Base-by-base conservation (phyloP, 345 rosid genomes). In the Lepidium sativum region DNA sequence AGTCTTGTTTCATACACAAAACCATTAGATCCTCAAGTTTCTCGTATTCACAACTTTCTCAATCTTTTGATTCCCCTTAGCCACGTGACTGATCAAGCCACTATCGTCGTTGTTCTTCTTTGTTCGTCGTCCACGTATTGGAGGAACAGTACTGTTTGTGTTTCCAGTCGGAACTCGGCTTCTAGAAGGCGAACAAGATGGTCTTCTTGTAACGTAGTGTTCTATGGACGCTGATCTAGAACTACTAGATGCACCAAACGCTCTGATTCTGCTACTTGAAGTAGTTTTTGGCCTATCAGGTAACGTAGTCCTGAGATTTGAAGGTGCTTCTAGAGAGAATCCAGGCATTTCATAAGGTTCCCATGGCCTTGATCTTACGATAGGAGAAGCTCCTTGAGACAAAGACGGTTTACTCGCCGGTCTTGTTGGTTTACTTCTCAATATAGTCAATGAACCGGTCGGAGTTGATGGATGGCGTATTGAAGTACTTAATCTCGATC, bases 181-280 rank as follows among this genome's bases (percentile, higher is more conserved):
- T 79, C 81, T 78, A 21, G 88, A 73, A n/a, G 95, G 97, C 27
- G 90, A 87, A 74, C 87, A 82, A 40, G 91, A 85, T 33, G 79
- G 91, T 31, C 83, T 74, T 68, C 84, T 80, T 14, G 70, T 55
- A 55, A 81, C 54, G 18, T 61, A 60, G 40, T 75, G 64, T 64
- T 82, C 88, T 52, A 60, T 66, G 33, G 77, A 67, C 20, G 72
- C 17, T 50, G 72, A 67, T 68, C 76, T 75, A 37, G 69, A 45
- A 65, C 73, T 65, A 44, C 29, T 52, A 21, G 68, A 43, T 13
- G 54, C 31, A 21, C 54, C 68, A 54, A 37, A 51, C 47, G 81
- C 84, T 64, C 78, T 78, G 55, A 89, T 83, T 80, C 89, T 81
- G 18, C 86, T 76, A 52, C 87, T 78, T 43, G 97, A 59, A 9